Percentiles rank a stretch among this genome's conserved stretches.
Conservation (phyloP, 768 basidiomycete species). For the Auricularia sp. region DNA sequence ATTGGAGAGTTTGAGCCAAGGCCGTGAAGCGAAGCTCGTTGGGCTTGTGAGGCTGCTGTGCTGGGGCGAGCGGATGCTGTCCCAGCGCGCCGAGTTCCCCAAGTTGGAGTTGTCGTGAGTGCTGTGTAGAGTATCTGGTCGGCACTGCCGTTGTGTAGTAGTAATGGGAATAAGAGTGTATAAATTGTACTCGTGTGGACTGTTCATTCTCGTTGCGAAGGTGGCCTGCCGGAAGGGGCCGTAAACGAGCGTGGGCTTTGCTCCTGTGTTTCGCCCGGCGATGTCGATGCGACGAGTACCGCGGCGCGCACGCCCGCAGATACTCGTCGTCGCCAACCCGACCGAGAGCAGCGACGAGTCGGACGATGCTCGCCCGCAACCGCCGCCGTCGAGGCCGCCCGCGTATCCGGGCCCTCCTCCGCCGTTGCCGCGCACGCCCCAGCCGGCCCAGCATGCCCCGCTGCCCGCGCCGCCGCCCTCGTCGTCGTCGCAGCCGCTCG, state of each 20-base stretch:
- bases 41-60: conserved; percentile 71
- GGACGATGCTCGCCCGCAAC: conserved; percentile 5
- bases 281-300: neutral
- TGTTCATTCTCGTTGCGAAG: neutral
- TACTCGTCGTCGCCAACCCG: conserved; percentile 54
- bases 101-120: conserved; percentile 33
- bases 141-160: too few species aligned
- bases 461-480: conserved; percentile 12
- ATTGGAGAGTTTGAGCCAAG: conserved; percentile 82
- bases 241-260: neutral
- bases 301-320: neutral
- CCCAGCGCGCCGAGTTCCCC: conserved; percentile 72
- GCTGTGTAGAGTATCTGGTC: conserved; percentile 7
- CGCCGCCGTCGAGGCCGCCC: conserved; percentile 12
- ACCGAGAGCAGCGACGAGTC: conserved; percentile 25
- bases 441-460: conserved; percentile 19
- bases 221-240: too few species aligned
- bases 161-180: too few species aligned
- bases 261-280: neutral
- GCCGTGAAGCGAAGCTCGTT: conserved; percentile 83
- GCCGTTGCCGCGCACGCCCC: conserved; percentile 19
- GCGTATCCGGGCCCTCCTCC: conserved; percentile 14
- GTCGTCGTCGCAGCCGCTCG: neutral
- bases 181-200: neutral
- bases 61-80: conserved; percentile 79